Percentiles rank a stretch among this genome's conserved stretches.
These are phyloP conservation scores for Dioszegia hungarica DNA, from an alignment of 768 basidiomycete species.

Conservation along the genomic window DNA sequence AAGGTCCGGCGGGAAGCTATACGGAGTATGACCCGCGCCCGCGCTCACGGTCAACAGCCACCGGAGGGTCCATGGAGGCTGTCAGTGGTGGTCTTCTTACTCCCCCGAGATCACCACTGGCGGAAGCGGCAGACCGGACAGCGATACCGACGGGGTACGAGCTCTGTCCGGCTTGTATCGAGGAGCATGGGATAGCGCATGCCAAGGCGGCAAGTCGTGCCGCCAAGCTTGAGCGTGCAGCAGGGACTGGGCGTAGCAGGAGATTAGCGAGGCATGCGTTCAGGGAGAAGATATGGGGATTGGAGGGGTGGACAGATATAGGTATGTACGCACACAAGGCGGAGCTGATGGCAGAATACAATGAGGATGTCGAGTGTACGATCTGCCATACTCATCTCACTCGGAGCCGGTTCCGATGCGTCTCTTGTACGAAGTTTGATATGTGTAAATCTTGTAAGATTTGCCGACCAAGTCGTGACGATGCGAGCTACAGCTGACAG, in stretches of 20 bases:
- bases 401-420: constrained; percentile 73
- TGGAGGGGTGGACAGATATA: constrained; percentile 78
- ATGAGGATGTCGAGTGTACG: constrained; percentile 71
- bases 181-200: constrained; percentile 70
- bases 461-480: not conserved
- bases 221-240: constrained; percentile 3
- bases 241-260: not conserved
- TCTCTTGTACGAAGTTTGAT: constrained; percentile 70
- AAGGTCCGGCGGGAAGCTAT: not conserved
- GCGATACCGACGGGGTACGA: constrained; percentile 60
- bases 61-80: not conserved
- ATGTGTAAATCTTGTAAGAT: constrained; percentile 68
- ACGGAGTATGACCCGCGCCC: not conserved
- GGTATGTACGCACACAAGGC: constrained; percentile 55
- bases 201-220: constrained; percentile 53
- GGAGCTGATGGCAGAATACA: constrained; percentile 57
- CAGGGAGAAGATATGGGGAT: constrained; percentile 78
- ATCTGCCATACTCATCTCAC: constrained; percentile 66
- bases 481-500: not conserved
- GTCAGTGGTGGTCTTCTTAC: not conserved
- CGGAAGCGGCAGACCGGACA: not conserved
- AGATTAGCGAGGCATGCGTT: constrained; percentile 79
- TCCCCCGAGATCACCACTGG: constrained; percentile 1
- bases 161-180: constrained; percentile 75
- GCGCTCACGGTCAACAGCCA: not conserved